These are phyloP conservation scores for Theileria orientalis DNA, from an alignment of 169 alveolate genomes.

Conservation along the genomic window DNA sequence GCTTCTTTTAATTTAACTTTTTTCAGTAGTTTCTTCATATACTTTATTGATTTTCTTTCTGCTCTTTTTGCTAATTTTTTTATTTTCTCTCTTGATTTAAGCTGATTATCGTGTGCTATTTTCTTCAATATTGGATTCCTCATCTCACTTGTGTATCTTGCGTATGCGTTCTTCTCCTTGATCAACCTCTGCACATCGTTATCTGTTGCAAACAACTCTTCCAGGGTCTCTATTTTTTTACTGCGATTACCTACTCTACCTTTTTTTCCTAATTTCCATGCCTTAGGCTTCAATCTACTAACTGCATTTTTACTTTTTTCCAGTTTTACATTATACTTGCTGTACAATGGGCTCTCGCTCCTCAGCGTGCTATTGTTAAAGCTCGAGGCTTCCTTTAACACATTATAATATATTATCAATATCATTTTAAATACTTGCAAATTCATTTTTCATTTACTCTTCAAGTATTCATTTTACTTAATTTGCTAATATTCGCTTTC, in stretches of 20 bases:
- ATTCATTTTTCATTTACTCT: no score
- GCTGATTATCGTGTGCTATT: slow-evolving; percentile 42
- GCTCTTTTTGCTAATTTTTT: slow-evolving; percentile 6
- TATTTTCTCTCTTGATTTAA: slow-evolving; percentile 19
- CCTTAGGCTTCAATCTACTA: no score
- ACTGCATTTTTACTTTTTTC: no score
- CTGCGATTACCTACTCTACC: neutral
- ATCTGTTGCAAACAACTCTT: neutral
- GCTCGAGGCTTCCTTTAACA: no score
- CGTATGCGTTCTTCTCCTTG: slow-evolving; percentile 20
- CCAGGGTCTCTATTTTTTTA: neutral
- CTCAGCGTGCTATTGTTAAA: no score
- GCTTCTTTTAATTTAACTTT: slow-evolving; percentile 62
- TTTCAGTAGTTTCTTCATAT: slow-evolving; percentile 64
- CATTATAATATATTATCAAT: no score
- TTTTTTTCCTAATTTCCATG: neutral
- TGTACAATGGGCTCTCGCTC: no score
- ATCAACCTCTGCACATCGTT: slow-evolving; percentile 13
- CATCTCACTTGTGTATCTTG: slow-evolving; percentile 28
- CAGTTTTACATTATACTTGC: no score
- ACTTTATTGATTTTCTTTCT: slow-evolving; percentile 57
- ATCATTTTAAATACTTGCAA: no score
- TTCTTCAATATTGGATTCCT: slow-evolving; percentile 25
- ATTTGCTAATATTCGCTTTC: slow-evolving; percentile 6
- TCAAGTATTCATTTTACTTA: no score